Evolutionary conservation across 495 filamentous ascomycete species (phyloP), one percentile per base, ranked within the genome.

Genomic region (Trichocladium uniseriatum): DNA sequence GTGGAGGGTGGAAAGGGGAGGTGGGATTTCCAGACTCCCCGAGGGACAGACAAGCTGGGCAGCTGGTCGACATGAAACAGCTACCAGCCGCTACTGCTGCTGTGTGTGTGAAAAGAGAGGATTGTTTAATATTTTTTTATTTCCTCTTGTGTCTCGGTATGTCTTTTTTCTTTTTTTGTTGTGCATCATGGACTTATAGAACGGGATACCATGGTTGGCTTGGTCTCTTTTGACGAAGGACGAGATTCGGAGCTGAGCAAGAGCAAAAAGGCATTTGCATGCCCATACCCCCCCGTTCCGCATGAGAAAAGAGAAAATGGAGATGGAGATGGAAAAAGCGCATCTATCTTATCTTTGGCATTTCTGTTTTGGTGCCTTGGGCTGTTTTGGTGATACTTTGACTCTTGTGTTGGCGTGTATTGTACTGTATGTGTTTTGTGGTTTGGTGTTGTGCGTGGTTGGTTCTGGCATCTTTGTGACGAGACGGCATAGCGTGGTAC

Each of bases 101-200:
- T 32, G 31, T 11, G 5, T 5, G 31, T 32, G 7, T 32, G 31
- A 6, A 22, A 7, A 34, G 37, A 21, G 36, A 32, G 45, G 35
- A 20, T 38, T 42, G 29, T 35, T 45, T 38, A 34, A 18, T 48
- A 31, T 53, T 16, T 49, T 38, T 47, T 35, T 35, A 10, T 45
- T 34, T 31, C 19, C 14, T 15, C 37, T 42, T 9, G 8, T 43
- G n/a, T 39, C 34, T 38, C 36, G n/a, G 16, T 50, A 29, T 50
- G 36, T 53, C 43, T 43, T 48, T 38, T n/a, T n/a, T n/a, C n/a
- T n/a, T n/a, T n/a, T n/a, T n/a, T n/a, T n/a, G n/a, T n/a, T n/a
- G n/a, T 44, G 48, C 48, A 52, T 56, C 44, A 52, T 48, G 43
- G 48, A 10, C 27, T 54, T 56, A 56, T 56, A 56, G 53, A n/a